Evolutionary conservation across 768 basidiomycete species (phyloP), one percentile per base, ranked within the genome.

Genomic region (Hirschioporus abietinus): DNA sequence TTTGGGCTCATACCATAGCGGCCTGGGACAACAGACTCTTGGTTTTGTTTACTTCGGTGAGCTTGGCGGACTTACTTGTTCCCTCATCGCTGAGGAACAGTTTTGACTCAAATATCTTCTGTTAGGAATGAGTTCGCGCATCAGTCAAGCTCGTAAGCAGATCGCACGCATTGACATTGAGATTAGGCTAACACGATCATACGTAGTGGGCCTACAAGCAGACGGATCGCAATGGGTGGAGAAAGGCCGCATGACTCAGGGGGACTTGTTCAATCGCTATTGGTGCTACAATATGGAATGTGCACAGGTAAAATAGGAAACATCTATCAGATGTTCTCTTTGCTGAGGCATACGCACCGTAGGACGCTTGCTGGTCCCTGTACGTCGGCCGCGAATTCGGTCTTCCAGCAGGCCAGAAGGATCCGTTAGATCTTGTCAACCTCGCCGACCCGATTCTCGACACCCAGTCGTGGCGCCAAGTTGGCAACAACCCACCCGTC

Each of bases 321-420:
- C 12, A 23, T 15, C 12, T 24, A 61, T 17, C 23, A 12, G 6
- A 34, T 12, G 20, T 61, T 61, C 3, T 7, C 59, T 9, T 36
- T 65, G n/a, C 58, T 30, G 3, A 17, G n/a, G 9, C 25, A 12
- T 1, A 17, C 30, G 18, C 7, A 2, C 25, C 65, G 8, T 63
- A 86, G 82, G 87, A 88, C 65, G 83, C 86, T 6, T 87, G 85
- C 63, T 88, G 87, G 87, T 86, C 85, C 0, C 76, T 88, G 0
- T 87, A 87, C 63, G 86, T 88, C n/a, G 87, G 87, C 9, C 80
- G 87, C n/a, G 86, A 88, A 64, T 85, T 83, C 71, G 82, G 80
- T 65, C 81, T 80, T 1, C 72, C 76, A 25, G 77, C 78, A 30
- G 68, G 72, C 26, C 75, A 78, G 58, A 74, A 72, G 18, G 77